phyloP scores from a whole-genome alignment of 768 basidiomycete species.

The Suillus variegatus region DNA sequence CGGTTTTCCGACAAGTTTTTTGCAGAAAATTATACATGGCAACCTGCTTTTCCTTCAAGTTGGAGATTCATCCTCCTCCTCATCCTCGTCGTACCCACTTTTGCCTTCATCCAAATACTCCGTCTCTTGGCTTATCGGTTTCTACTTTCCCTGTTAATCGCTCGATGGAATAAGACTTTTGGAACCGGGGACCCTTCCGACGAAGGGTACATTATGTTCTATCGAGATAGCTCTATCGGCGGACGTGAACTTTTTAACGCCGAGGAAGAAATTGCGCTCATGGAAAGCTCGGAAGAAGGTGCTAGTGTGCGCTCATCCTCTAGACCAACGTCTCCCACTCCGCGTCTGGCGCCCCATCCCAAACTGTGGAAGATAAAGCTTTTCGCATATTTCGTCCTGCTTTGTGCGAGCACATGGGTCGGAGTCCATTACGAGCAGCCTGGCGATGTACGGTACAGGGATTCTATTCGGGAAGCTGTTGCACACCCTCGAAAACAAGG shows the following conservation, averaged over 20 bases:
- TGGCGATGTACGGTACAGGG: conserved; percentile 13
- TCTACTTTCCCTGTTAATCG: not conserved
- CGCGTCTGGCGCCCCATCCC: not conserved
- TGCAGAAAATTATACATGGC: not conserved
- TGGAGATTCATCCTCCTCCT: conserved; percentile 8
- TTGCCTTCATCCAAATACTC: conserved; percentile 4
- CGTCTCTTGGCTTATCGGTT: conserved; percentile 6
- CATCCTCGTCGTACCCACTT: conserved; percentile 5
- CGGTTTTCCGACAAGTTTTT: conserved; percentile 6
- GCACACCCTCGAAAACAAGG: conserved; percentile 9
- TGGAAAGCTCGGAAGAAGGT: not conserved
- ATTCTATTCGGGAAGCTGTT: not conserved
- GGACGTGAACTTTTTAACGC: not conserved
- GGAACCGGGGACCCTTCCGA: not conserved
- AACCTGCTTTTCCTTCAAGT: conserved; percentile 11
- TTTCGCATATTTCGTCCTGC: not conserved
- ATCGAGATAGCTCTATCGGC: not conserved
- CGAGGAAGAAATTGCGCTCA: not conserved
- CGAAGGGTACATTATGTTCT: conserved; percentile 8
- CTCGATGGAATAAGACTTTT: not conserved
- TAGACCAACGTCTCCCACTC: conserved; percentile 3
- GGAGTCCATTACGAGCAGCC: conserved; percentile 13
- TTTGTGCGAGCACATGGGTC: conserved; percentile 6
- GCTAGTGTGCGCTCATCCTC: not conserved
- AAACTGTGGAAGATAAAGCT: conserved; percentile 1